Evolutionary conservation across 2,329 filamentous ascomycete species (phyloP).

Genomic region (Harringtonia lauricola): DNA sequence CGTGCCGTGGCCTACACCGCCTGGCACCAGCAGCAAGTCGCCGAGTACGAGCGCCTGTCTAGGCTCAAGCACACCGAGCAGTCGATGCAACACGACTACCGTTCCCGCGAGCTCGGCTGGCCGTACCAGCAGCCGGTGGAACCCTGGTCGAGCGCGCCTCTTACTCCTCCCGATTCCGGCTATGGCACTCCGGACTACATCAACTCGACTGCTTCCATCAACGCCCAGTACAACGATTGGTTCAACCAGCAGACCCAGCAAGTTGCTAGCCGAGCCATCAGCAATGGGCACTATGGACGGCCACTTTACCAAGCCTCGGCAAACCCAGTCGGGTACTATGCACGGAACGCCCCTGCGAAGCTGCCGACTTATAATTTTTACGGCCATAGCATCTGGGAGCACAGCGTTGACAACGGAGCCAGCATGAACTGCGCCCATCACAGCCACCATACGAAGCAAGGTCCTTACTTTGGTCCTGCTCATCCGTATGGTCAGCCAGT

Average conservation of each 20-base stretch:
- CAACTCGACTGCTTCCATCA: conserved; percentile 42
- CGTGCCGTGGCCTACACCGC: conserved; percentile 24
- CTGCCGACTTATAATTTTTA: conserved; percentile 32
- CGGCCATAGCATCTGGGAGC: conserved; percentile 38
- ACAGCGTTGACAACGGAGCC: conserved; percentile 27
- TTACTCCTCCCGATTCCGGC: conserved; percentile 50
- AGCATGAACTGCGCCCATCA: conserved; percentile 33
- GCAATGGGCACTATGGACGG: conserved; percentile 18
- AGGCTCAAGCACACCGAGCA: conserved; percentile 28
- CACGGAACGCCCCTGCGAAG: conserved; percentile 29
- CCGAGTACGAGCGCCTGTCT: conserved; percentile 37
- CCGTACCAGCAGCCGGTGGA: conserved; percentile 20
- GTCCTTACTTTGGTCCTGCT: conserved; percentile 32
- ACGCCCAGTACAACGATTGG: conserved; percentile 47
- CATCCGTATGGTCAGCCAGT: conserved; percentile 43
- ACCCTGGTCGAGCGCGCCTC: conserved; percentile 31
- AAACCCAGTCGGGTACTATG: conserved; percentile 29
- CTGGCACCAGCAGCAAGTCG: conserved; percentile 44
- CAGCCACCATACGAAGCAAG: conserved; percentile 29
- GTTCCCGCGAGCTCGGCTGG: conserved; percentile 33
- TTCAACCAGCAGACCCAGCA: conserved; percentile 34
- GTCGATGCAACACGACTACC: conserved; percentile 23
- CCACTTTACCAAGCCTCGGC: conserved; percentile 4
- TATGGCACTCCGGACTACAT: conserved; percentile 50
- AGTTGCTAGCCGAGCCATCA: conserved; percentile 25